phyloP scores from a whole-genome alignment of 805 yeast genomes.

The Wickerhamomyces chaumierensis region DNA sequence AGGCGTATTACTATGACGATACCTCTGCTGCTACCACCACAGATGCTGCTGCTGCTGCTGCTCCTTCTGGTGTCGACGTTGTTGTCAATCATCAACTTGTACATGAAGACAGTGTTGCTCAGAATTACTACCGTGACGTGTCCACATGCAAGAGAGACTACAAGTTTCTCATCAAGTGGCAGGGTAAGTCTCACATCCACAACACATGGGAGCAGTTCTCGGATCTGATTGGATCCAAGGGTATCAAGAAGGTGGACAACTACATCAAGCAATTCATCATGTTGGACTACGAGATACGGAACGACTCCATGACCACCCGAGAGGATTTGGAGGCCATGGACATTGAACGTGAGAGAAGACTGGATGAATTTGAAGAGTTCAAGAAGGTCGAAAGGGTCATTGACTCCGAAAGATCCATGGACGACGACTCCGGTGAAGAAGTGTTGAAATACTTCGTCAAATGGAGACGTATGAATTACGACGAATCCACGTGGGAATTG shows the following conservation, averaged over 20 bases:
- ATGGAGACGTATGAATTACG: constrained; percentile 90
- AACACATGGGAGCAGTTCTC: constrained; percentile 84
- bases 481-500: constrained; percentile 94
- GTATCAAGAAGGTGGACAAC: constrained; percentile 80
- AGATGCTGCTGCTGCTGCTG: constrained; percentile 17
- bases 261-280: constrained; percentile 72
- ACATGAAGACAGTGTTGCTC: constrained; percentile 21
- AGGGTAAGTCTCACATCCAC: constrained; percentile 78
- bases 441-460: constrained; percentile 77
- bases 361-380: constrained; percentile 76
- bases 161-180: constrained; percentile 73
- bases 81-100: constrained; percentile 45
- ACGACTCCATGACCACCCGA: constrained; percentile 71
- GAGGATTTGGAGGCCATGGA: constrained; percentile 94
- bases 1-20: constrained; percentile 14
- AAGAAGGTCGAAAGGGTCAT: constrained; percentile 85
- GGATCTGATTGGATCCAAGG: constrained; percentile 38
- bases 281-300: constrained; percentile 63
- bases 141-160: constrained; percentile 48
- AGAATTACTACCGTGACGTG: constrained; percentile 24
- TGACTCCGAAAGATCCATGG: constrained; percentile 59
- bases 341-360: constrained; percentile 72
- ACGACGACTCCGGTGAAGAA: constrained; percentile 46
- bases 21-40: constrained; percentile 14
- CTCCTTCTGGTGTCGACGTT: constrained; percentile 27